Evolutionary conservation across 805 yeast species (phyloP).

Genomic region (Candida insectalens): DNA sequence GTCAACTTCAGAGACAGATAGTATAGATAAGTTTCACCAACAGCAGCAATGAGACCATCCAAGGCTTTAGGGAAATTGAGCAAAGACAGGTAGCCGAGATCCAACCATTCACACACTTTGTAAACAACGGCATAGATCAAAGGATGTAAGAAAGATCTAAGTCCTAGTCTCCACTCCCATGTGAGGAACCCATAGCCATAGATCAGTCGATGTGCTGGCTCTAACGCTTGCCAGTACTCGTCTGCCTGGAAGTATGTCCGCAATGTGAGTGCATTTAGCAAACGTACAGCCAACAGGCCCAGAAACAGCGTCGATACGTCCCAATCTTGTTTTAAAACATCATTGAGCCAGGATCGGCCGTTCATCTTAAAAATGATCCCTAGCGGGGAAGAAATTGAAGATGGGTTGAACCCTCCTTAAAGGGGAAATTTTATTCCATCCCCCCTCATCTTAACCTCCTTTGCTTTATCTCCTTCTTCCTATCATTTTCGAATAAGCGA

Average conservation of each 20-base stretch:
- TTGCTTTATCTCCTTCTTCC: no score
- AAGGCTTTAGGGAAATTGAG: slow-evolving; percentile 51
- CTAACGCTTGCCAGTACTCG: slow-evolving; percentile 87
- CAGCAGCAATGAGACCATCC: slow-evolving; percentile 61
- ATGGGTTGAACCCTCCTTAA: no score
- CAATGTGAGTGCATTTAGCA: slow-evolving; percentile 53
- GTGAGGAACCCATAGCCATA: slow-evolving; percentile 78
- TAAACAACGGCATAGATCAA: slow-evolving; percentile 47
- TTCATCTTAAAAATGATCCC: no score
- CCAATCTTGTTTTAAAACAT: no score
- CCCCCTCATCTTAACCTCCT: no score
- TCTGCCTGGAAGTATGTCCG: slow-evolving; percentile 90
- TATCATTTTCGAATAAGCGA: no score
- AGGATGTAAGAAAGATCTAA: slow-evolving; percentile 79
- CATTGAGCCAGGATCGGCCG: no score
- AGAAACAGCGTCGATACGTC: slow-evolving; percentile 1
- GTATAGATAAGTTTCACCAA: slow-evolving; percentile 58
- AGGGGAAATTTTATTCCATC: no score
- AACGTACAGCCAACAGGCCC: slow-evolving; percentile 31
- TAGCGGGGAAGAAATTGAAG: no score
- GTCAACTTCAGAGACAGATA: slow-evolving; percentile 28
- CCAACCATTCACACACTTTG: slow-evolving; percentile 22
- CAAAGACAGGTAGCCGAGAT: slow-evolving; percentile 31
- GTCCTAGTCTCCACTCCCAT: slow-evolving; percentile 85
- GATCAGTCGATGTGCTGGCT: slow-evolving; percentile 74